Percentiles rank a stretch among this genome's conserved stretches.
Evolutionary conservation across 2,329 filamentous ascomycete species (phyloP).

Genomic region (Colletotrichum cereale): DNA sequence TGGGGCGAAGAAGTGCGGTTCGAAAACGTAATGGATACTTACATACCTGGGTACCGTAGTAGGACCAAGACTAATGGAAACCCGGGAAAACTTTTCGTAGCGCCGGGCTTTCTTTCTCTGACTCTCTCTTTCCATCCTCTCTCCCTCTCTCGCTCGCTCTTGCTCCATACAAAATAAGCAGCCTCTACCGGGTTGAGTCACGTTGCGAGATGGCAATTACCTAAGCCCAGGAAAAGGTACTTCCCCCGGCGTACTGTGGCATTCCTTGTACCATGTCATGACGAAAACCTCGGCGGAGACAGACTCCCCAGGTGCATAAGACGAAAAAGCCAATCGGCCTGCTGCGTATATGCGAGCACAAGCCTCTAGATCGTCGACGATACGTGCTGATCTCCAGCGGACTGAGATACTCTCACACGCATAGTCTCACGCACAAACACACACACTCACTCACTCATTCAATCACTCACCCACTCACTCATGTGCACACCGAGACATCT

Average conservation of each 20-base stretch:
- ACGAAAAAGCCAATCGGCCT: neutral
- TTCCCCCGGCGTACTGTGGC: neutral
- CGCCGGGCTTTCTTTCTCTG: neutral
- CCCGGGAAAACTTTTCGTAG: constrained; percentile 32
- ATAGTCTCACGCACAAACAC: neutral
- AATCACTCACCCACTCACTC: neutral
- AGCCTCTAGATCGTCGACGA: constrained; percentile 13
- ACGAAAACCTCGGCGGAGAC: neutral
- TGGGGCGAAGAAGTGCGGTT: constrained; percentile 40
- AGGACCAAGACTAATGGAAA: constrained; percentile 42
- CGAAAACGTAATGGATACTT: constrained; percentile 48
- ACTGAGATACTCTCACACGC: constrained; percentile 1
- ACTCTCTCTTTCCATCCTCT: too few relatives aligned
- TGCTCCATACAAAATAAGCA: too few relatives aligned
- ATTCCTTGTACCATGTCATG: neutral
- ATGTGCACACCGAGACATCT: neutral
- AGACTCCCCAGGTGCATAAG: constrained; percentile 15
- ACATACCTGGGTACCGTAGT: too few relatives aligned
- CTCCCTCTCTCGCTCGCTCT: neutral
- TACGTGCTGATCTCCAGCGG: neutral
- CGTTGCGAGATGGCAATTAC: constrained; percentile 24
- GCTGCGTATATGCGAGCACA: constrained; percentile 12
- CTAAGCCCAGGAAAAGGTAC: constrained; percentile 17
- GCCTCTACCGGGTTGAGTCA: constrained; percentile 15
- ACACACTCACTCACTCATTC: too few relatives aligned